phyloP scores from a whole-genome alignment of 192 early-diverging fungal species.

The Backusella mclennaniae region DNA sequence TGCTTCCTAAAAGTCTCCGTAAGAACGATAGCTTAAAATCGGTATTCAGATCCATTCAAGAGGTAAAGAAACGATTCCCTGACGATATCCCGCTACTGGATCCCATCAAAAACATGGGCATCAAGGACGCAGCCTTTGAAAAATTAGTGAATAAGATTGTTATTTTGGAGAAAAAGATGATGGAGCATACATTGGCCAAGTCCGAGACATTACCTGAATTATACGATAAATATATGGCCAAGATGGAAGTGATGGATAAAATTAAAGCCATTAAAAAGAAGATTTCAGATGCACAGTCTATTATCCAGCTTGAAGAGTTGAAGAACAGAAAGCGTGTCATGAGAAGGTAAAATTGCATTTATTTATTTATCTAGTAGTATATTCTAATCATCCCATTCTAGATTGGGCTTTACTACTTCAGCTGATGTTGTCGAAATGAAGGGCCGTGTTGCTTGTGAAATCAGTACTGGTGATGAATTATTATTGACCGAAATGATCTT shows the following conservation, averaged over 20 bases:
- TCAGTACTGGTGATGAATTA: slow-evolving; percentile 91
- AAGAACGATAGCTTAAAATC: slow-evolving; percentile 55
- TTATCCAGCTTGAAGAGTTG: slow-evolving; percentile 91
- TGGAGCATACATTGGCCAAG: slow-evolving; percentile 58
- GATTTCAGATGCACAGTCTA: slow-evolving; percentile 74
- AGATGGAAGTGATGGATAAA: slow-evolving; percentile 55
- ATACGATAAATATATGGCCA: slow-evolving; percentile 63
- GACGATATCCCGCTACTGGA: slow-evolving; percentile 84
- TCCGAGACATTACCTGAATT: slow-evolving; percentile 52
- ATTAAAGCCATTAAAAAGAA: slow-evolving; percentile 71
- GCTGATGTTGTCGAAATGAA: slow-evolving; percentile 94
- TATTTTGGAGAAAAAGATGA: slow-evolving; percentile 67
- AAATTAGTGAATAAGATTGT: slow-evolving; percentile 73
- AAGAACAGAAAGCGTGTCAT: slow-evolving; percentile 88
- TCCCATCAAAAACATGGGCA: slow-evolving; percentile 86
- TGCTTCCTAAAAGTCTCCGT: slow-evolving; percentile 71
- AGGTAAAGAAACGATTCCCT: slow-evolving; percentile 70
- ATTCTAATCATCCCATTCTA: not conserved
- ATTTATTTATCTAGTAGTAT: not conserved
- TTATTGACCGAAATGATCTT: slow-evolving; percentile 96
- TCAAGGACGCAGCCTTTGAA: slow-evolving; percentile 75
- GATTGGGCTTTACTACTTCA: slow-evolving; percentile 78
- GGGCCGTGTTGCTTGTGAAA: slow-evolving; percentile 97
- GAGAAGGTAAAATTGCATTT: slow-evolving; percentile 49
- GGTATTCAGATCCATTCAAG: slow-evolving; percentile 61